Evolutionary conservation across 495 filamentous ascomycete species (phyloP), one percentile per base, ranked within the genome.

Genomic region (Letharia lupina): DNA sequence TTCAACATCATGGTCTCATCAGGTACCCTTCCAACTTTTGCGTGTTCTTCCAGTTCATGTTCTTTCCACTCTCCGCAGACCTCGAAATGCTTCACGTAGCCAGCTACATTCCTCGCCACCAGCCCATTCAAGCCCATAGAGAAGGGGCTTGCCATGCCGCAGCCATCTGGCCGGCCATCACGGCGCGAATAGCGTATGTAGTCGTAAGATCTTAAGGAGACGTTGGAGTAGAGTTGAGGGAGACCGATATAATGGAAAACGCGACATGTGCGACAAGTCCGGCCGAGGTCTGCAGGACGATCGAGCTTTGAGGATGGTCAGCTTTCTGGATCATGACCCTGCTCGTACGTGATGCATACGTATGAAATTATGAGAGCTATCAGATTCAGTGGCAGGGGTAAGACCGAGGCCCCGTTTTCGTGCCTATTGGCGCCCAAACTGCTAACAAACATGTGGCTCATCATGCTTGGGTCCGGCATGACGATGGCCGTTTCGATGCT

Each of bases 1-100:
- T 84, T 86, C 72, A 88, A 72, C 80, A 88, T 80, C 83, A 88
- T 86, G 33, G 76, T 81, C 23, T 82, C 83, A 72, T 87, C 85
- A 62, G 85, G 83, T 61, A 87, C 82, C 56, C 84, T 73, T 1
- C 85, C 84, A 8, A 78, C 76, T 61, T 78, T 81, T 40, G 81
- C 79, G 67, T 83, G 78, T 68, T 86, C 83, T 56, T 86, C 82
- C 44, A 83, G 65, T 57, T 84, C 83, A 42, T 75, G 73, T 67
- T 87, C 85, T 54, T 77, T 80, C 83, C 82, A 86, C 44, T 84
- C 76, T 4, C 85, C 85, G n/a, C 77, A 75, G 37, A 88, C 68
- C 20, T 76, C 76, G 60, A 86, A 78, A 40, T 76, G 81, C 68
- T 76, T 76, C 60, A 88, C 81, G 20, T 86, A 77, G 16, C 74